Evolutionary conservation across 331 rosid species (phyloP), one percentile per base, ranked within the genome.

Genomic region (Malus hybrid): DNA sequence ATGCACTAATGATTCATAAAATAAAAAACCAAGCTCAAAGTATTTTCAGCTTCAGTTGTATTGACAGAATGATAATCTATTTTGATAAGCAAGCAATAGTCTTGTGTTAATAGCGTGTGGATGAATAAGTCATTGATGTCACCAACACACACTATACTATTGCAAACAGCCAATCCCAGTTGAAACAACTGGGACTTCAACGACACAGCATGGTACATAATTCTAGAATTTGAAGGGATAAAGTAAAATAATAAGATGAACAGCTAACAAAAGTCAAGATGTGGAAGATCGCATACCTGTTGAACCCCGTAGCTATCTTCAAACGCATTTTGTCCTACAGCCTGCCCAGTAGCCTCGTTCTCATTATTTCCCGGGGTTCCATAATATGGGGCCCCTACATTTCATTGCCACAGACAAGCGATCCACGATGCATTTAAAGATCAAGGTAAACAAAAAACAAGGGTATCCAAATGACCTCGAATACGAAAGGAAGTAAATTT

Each of bases 361-460:
- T 90, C 93, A 72, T 87, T 87, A 76, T 81, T 90, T 77, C 85
- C 93, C 63, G 86, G 87, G 66, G 91, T 83, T 71, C 86, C 89
- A 85, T 93, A 88, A 79, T 87, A 91, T 62, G 97, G 85, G 66
- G 87, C 96, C 79, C 85, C 96, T 90, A 80, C 79, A 79, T 82
- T 83, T 79, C 74, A 74, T 83, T 42, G 65, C 77, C 69, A 31
- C 33, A 72, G 65, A 78, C 56, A 74, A 84, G 79, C 77, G 67
- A 81, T 61, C 76, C 71, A 80, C 36, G 65, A 56, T 64, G 65
- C 50, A 50, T 65, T 73, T 72, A 67, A 80, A 80, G 60, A 27
- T 74, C 62, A 81, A 70, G 79, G 76, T 22, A 68, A 71, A 69
- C 75, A 76, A 19, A n/a, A 61, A 69, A 39, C 77, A 57, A 68